A percentile compares a stretch with the other conserved stretches of the same genome.
Conservation (phyloP, 495 filamentous ascomycete species). For the Tuber calosporum region DNA sequence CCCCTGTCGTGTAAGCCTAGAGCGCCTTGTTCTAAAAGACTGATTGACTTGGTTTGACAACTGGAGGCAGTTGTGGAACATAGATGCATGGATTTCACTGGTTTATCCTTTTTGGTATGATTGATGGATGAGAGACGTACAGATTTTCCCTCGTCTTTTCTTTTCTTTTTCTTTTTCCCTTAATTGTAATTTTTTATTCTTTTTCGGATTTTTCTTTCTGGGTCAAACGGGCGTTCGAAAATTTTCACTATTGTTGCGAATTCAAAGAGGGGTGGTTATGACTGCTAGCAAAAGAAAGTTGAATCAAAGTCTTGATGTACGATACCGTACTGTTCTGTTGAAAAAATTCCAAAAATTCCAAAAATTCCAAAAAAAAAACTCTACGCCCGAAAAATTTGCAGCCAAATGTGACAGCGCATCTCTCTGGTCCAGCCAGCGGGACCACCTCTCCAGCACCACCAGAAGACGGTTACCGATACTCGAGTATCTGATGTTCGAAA, state of each 20-base stretch:
- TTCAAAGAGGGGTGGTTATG: neutral
- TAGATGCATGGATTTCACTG: neutral
- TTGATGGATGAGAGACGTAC: neutral
- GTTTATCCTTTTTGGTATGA: neutral
- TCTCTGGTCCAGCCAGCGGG: neutral
- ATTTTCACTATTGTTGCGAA: neutral
- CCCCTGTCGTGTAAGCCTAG: slow-evolving; percentile 44
- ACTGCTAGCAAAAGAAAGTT: neutral
- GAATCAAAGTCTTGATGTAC: neutral
- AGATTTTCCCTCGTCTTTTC: neutral
- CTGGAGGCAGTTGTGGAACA: neutral
- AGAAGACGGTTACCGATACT: slow-evolving; percentile 6
- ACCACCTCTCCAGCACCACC: neutral
- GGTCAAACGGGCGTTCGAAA: neutral
- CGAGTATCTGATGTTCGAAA: neutral
- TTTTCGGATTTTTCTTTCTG: neutral
- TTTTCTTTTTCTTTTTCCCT: neutral
- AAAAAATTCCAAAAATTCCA: neutral
- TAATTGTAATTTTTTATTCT: neutral
- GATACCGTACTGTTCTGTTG: neutral
- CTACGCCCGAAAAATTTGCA: neutral
- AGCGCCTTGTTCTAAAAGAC: no score
- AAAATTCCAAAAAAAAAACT: neutral
- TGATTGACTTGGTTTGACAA: neutral
- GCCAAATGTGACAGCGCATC: neutral